These are phyloP conservation scores for Seiridium cupressi DNA, from an alignment of 2,329 filamentous ascomycete genomes.

Conservation along the genomic window DNA sequence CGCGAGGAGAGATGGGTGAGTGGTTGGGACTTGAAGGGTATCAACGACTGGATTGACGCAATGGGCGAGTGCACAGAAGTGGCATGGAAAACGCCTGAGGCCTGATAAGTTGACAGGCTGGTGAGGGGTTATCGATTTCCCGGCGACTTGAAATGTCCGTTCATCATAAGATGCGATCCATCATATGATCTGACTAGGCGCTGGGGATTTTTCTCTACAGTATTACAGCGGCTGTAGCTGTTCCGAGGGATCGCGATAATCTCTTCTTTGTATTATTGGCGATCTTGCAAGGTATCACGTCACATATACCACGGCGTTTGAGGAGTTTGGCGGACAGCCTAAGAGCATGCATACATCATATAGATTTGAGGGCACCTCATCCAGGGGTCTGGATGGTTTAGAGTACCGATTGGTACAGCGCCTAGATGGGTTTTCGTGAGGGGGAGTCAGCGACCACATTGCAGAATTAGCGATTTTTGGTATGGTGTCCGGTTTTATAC, in stretches of 20 bases:
- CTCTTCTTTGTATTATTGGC: neutral
- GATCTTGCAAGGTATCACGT: neutral
- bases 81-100: slow-evolving; percentile 32
- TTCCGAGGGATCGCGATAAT: neutral
- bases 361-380: neutral
- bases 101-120: neutral
- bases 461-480: too few species aligned
- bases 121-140: too few species aligned
- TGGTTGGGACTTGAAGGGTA: slow-evolving; percentile 46
- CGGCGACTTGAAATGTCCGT: too few species aligned
- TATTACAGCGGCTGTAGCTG: neutral
- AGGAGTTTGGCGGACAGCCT: neutral
- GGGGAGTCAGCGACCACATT: too few species aligned
- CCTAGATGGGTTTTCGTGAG: too few species aligned
- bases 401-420: too few species aligned
- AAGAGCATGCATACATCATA: neutral
- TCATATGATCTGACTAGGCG: too few species aligned
- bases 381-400: neutral
- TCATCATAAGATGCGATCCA: too few species aligned
- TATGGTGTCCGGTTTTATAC: too few species aligned
- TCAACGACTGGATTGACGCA: slow-evolving; percentile 44
- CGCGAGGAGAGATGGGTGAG: slow-evolving; percentile 33
- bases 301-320: neutral
- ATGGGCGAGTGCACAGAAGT: slow-evolving; percentile 39
- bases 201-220: too few species aligned